These are phyloP conservation scores for Flaveria linearis DNA, from an alignment of 129 eudicot genomes.

Conservation along the genomic window DNA sequence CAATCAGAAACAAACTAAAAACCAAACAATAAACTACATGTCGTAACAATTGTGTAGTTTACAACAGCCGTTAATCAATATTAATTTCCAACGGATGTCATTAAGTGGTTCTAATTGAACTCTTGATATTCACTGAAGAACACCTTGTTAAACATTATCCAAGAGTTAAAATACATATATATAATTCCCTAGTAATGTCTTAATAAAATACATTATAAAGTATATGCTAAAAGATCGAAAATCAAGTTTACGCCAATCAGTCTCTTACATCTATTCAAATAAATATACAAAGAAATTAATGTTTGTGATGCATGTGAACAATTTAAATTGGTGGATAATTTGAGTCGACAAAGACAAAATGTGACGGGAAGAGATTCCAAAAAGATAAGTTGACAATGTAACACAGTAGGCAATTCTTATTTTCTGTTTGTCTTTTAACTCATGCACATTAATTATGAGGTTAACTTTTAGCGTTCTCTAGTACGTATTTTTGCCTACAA, in stretches of 20 bases:
- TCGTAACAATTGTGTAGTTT: too few species aligned
- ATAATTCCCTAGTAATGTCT: not conserved
- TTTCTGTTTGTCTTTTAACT: constrained; percentile 25
- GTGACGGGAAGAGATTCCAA: constrained; percentile 36
- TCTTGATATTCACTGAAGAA: too few species aligned
- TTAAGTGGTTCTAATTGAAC: too few species aligned
- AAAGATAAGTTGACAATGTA: constrained; percentile 34
- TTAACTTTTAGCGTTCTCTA: constrained; percentile 24
- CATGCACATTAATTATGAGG: constrained; percentile 27
- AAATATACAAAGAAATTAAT: not conserved
- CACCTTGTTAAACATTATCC: too few species aligned
- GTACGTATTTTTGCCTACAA: constrained; percentile 35
- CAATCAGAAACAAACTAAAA: too few species aligned
- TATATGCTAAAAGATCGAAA: not conserved
- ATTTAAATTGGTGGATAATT: constrained; percentile 23
- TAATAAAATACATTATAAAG: not conserved
- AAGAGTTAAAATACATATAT: too few species aligned
- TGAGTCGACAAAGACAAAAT: constrained; percentile 36
- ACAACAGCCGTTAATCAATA: too few species aligned
- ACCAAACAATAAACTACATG: too few species aligned
- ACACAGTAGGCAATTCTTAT: constrained; percentile 22
- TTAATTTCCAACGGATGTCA: too few species aligned
- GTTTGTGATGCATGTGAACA: constrained; percentile 7
- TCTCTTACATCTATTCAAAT: not conserved
- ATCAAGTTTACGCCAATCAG: not conserved